phyloP scores from a whole-genome alignment of 164 flowering plant species.

The Aristolochia californica region DNA sequence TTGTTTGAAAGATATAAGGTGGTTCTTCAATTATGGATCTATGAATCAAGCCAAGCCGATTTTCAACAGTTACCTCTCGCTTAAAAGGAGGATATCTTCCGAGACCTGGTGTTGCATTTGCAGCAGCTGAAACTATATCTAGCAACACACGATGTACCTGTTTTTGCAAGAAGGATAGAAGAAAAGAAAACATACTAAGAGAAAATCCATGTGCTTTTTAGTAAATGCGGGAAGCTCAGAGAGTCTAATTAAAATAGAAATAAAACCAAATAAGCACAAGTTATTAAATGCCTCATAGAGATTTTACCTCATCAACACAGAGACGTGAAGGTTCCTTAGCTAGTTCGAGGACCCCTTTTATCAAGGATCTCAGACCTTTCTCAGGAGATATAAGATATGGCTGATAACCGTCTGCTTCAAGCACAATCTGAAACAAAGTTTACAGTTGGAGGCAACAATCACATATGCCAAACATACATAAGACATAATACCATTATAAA shows the following conservation, averaged over 20 bases:
- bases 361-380: conserved; percentile 88
- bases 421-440: conserved; percentile 50
- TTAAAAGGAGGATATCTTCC: conserved; percentile 97
- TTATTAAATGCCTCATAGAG: not conserved
- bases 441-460: not conserved
- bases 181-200: no score
- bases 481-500: not conserved
- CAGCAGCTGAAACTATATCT: conserved; percentile 89
- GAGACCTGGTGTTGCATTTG: conserved; percentile 93
- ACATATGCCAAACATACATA: not conserved
- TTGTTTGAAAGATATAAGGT: no score
- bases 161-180: not conserved
- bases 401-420: conserved; percentile 99
- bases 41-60: no score
- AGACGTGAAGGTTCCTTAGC: conserved; percentile 96
- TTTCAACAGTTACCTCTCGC: conserved; percentile 56
- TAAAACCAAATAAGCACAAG: not conserved
- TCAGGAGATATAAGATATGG: conserved; percentile 99
- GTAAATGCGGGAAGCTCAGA: not conserved
- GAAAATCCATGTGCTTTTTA: no score
- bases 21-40: no score
- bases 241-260: not conserved
- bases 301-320: conserved; percentile 92
- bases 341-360: conserved; percentile 80
- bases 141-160: conserved; percentile 93